A percentile compares a stretch with the other conserved stretches of the same genome.
Evolutionary conservation across 75 land plant genomes (phyloP).

Genomic region (Pinus albicaulis): DNA sequence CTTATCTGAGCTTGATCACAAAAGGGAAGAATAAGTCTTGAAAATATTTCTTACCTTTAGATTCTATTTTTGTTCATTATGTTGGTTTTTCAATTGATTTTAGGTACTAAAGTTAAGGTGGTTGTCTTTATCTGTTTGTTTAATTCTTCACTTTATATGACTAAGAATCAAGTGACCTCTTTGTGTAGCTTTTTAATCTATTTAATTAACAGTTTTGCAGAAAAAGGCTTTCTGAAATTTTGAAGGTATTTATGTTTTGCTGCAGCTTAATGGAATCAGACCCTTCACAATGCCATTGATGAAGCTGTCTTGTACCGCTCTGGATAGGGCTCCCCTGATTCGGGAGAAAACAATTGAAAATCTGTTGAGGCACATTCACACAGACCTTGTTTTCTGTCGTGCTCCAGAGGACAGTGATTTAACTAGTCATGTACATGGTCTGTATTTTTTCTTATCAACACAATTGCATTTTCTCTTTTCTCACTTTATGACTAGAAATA

Average conservation of each 20-base stretch:
- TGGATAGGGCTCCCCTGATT: constrained; percentile 84
- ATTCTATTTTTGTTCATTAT: neutral
- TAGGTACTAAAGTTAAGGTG: neutral
- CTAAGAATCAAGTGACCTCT: neutral
- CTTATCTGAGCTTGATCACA: neutral
- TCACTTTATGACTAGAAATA: neutral
- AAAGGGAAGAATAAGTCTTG: neutral
- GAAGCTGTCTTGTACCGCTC: constrained; percentile 89
- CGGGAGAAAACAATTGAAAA: constrained; percentile 63
- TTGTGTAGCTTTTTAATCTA: neutral
- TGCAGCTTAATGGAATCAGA: constrained; percentile 84
- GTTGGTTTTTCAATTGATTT: constrained; percentile 3
- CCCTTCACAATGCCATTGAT: constrained; percentile 98
- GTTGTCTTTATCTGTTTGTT: neutral
- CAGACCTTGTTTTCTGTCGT: constrained; percentile 86
- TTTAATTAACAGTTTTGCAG: neutral
- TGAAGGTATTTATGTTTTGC: constrained; percentile 11
- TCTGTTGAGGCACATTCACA: constrained; percentile 69
- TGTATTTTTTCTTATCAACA: neutral
- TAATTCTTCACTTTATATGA: neutral
- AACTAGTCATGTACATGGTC: constrained; percentile 44
- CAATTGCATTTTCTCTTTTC: neutral
- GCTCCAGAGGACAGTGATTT: constrained; percentile 55
- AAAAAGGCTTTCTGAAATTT: neutral
- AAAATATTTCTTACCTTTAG: neutral